phyloP scores from a whole-genome alignment of 352 stramenopile species.

The Phytophthora vignae region DNA sequence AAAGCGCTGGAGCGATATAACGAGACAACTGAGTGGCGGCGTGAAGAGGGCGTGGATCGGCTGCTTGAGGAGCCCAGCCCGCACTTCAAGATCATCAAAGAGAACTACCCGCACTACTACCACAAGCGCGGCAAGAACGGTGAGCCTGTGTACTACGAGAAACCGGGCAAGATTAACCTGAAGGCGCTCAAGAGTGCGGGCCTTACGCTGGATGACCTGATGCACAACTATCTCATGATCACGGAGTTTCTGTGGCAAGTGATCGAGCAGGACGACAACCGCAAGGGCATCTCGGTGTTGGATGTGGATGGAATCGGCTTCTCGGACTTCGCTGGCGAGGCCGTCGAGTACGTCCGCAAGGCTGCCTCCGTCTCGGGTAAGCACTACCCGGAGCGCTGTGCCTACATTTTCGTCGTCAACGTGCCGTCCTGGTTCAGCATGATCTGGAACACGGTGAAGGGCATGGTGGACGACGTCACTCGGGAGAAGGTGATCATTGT shows the following conservation, averaged over 20 bases:
- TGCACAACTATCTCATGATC: slow-evolving; percentile 90
- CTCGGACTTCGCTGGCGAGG: slow-evolving; percentile 87
- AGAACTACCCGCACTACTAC: slow-evolving; percentile 93
- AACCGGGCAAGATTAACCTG: slow-evolving; percentile 88
- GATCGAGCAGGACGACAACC: slow-evolving; percentile 85
- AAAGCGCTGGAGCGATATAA: slow-evolving; percentile 77
- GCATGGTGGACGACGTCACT: slow-evolving; percentile 93
- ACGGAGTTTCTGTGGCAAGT: slow-evolving; percentile 89
- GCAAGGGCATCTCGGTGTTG: slow-evolving; percentile 87
- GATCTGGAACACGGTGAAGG: slow-evolving; percentile 94
- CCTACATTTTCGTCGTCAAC: slow-evolving; percentile 96
- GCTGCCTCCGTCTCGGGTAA: slow-evolving; percentile 81
- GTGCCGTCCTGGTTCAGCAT: slow-evolving; percentile 94
- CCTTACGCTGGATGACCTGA: slow-evolving; percentile 78
- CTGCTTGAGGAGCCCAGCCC: slow-evolving; percentile 76
- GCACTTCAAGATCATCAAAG: slow-evolving; percentile 89
- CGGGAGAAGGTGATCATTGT: slow-evolving; percentile 94
- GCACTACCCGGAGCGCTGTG: slow-evolving; percentile 94
- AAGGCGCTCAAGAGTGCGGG: slow-evolving; percentile 84
- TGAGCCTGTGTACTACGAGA: slow-evolving; percentile 90
- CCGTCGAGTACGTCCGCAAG: slow-evolving; percentile 87
- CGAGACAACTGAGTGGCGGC: slow-evolving; percentile 79
- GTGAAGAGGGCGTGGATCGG: slow-evolving; percentile 79
- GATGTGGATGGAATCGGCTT: slow-evolving; percentile 88
- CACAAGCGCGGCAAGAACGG: slow-evolving; percentile 84